Evolutionary conservation across 805 yeast species (phyloP), one percentile per base, ranked within the genome.

Genomic region (Monosporozyma unispora): DNA sequence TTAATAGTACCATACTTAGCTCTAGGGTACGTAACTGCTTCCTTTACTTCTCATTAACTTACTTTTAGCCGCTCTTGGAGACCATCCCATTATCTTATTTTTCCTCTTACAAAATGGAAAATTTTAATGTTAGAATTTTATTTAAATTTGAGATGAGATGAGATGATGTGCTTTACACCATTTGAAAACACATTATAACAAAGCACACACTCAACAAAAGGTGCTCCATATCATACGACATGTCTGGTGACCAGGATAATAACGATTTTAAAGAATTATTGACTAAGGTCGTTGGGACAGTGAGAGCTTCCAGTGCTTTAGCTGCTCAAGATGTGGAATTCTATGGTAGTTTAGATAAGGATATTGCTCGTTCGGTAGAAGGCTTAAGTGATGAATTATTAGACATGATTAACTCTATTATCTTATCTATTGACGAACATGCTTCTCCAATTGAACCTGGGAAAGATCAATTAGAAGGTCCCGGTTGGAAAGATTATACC

Each of bases 261-360:
- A 39, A 50, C 29, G 55, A 52, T 16, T 37, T 25, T 12, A 50
- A 50, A 16, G 47, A 44, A 8, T 18, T 57, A 21, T 44, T 57
- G 9, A 43, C 50, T 1, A 47, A 47, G 23, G 52, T 54, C 0
- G 56, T 57, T 3, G 71, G 75, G 10, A 70, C 82, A 3, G 78
- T 86, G 38, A 71, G 95, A 52, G 76, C 84, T 2, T 75, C 95
- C 0, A 71, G 83, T 3, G 80, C 85, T 2, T 65, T 90, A 41
- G 84, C 86, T 2, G 79, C 87, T 0, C 85, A 85, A 49, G 98
- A 91, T 69, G 75, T 89, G n/a, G 78, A 76, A 28, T 93, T 90
- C 59, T 79, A 81, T 64, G 71, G 74, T 44, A 79, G 86, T 44
- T 60, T 87, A 11, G 91, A 87, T 57, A 57, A 69, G 3, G 59